These are phyloP conservation scores for Chondrostereum purpureum DNA, from an alignment of 1,284 basidiomycete species.

Conservation along the genomic window DNA sequence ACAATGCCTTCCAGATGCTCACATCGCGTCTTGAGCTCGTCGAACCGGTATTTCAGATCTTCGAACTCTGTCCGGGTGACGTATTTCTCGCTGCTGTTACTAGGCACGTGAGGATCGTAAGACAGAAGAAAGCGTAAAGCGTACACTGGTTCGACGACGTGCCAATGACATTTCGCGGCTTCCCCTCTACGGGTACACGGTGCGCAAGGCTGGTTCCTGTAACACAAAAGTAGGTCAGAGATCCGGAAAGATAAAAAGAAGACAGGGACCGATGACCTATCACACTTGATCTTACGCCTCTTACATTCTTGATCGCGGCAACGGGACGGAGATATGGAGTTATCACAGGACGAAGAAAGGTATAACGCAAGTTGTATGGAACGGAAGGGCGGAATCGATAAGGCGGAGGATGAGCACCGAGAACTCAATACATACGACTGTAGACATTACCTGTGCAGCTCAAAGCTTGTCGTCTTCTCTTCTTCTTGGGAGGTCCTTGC, in stretches of 20 bases:
- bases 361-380: neutral
- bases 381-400: neutral
- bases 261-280: slow-evolving; percentile 11
- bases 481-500: slow-evolving; percentile 16
- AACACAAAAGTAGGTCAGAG: neutral
- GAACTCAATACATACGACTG: neutral
- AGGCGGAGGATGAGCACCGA: neutral
- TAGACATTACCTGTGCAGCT: slow-evolving; percentile 14
- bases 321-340: neutral
- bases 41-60: slow-evolving; percentile 11
- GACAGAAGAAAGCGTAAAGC: slow-evolving; percentile 4
- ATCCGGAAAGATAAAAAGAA: neutral
- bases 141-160: slow-evolving; percentile 18
- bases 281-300: slow-evolving; percentile 19
- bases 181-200: slow-evolving; percentile 19
- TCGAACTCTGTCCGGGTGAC: slow-evolving; percentile 17
- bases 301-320: slow-evolving; percentile 16
- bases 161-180: slow-evolving; percentile 18
- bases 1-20: slow-evolving; percentile 15
- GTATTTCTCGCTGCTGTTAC: slow-evolving; percentile 16
- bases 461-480: slow-evolving; percentile 14
- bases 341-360: neutral
- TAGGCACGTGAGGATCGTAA: slow-evolving; percentile 6
- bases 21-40: slow-evolving; percentile 15
- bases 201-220: slow-evolving; percentile 17